Percentiles rank a stretch among this genome's conserved stretches.
Conservation (phyloP, 148 eudicot species). For the Selenicereus undatus region DNA sequence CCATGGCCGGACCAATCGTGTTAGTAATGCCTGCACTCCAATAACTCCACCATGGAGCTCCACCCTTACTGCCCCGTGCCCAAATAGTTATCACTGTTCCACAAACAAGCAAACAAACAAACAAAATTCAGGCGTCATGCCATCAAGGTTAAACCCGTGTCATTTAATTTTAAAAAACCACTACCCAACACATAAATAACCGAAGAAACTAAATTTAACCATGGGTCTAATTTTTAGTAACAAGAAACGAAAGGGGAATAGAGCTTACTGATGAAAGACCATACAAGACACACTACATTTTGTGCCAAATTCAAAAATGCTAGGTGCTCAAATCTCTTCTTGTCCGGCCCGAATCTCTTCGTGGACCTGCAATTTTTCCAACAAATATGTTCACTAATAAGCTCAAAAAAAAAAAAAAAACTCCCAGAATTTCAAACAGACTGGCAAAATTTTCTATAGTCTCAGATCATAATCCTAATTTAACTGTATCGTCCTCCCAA, state of each 20-base stretch:
- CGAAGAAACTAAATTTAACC: background rate
- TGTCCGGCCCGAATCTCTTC: slow-evolving; percentile 80
- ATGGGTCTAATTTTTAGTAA: background rate
- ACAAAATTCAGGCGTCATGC: background rate
- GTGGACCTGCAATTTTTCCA: slow-evolving; percentile 56
- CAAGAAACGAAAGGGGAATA: background rate
- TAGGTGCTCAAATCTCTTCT: slow-evolving; percentile 86
- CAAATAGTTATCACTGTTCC: slow-evolving; percentile 74
- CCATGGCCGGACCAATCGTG: slow-evolving; percentile 99
- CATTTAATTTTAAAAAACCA: background rate
- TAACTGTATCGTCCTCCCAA: background rate
- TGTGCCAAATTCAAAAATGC: slow-evolving; percentile 91
- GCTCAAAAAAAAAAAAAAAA: background rate
- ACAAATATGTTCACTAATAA: background rate
- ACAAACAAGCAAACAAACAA: background rate
- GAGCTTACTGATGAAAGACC: slow-evolving; percentile 90
- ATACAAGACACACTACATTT: slow-evolving; percentile 76
- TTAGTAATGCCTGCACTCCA: slow-evolving; percentile 99
- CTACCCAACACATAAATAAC: background rate
- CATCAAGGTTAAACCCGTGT: background rate
- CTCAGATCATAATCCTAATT: background rate
- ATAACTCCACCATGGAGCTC: slow-evolving; percentile 98
- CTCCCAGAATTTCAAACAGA: background rate
- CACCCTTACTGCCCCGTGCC: slow-evolving; percentile 58
- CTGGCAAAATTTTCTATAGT: background rate